Base-by-base conservation (phyloP, 1,284 basidiomycete genomes). In the Hemileia vastatrix region DNA sequence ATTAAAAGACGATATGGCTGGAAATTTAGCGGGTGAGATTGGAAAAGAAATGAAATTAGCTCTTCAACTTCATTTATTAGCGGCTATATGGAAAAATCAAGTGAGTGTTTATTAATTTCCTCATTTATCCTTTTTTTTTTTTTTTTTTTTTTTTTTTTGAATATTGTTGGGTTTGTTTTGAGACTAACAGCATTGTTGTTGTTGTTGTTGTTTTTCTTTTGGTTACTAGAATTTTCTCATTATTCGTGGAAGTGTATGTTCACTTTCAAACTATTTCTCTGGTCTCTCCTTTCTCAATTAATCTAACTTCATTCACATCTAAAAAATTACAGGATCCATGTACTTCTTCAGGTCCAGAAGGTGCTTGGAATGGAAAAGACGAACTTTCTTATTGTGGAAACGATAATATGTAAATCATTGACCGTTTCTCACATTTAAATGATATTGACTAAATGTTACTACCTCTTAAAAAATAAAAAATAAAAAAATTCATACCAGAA, bases 161-260 rank as follows among this genome's bases (percentile, higher is more conserved):
- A 45, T 27, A 6, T 19, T 23, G 9, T n/a, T 1, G 54, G 58
- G 54, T 47, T 43, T 19, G 40, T 9, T 6, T 21, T 40, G 18
- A 21, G 8, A 8, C n/a, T 33, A 33, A 13, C 23, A 19, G 5
- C 11, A 1, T 19, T 23, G 21, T 31, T 21, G 27, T 4, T 32
- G 6, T 45, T 27, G 18, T 31, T 23, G 1, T 21, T 4, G 11
- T 48, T 24, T 48, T 32, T 15, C 24, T 57, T 31, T 49, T 6
- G 21, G 2, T 47, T 51, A 4, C 15, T 33, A 60, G 57, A 60
- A 60, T 24, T 53, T 43, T 45, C 53, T 60, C 24, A 60, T 60
- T 31, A 51, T 52, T 40, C 57, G 57, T 27, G 57, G 57, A 6
- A 60, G 57, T 60, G 57, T 60, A 27, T 52, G 57, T 58, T 0